Evolutionary conservation across 1,139 yeast species (phyloP).

Genomic region (Keqinozyma sinolaborantium): DNA sequence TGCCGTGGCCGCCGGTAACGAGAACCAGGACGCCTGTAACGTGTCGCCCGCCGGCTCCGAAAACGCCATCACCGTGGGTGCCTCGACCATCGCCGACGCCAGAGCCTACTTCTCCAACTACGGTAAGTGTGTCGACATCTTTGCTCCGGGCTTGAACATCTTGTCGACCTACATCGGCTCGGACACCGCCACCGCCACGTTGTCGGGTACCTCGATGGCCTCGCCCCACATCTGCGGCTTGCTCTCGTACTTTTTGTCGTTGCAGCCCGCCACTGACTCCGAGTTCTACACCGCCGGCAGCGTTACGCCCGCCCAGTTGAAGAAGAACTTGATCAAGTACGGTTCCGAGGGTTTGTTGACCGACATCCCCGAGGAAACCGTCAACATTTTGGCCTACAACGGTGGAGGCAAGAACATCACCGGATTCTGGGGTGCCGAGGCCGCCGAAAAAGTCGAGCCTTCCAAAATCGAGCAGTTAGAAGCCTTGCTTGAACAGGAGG

Average conservation of each 20-base stretch:
- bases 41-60: conserved; percentile 42
- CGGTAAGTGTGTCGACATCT: conserved; percentile 43
- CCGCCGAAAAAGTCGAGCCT: background rate
- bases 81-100: conserved; percentile 32
- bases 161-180: conserved; percentile 38
- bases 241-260: conserved; percentile 37
- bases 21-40: conserved; percentile 39
- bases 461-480: too few species aligned
- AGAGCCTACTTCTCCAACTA: conserved; percentile 42
- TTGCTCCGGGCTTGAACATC: conserved; percentile 44
- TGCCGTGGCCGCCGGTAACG: conserved; percentile 47
- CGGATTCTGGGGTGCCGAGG: conserved; percentile 56
- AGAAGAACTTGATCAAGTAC: conserved; percentile 32
- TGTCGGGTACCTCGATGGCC: conserved; percentile 47
- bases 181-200: conserved; percentile 27
- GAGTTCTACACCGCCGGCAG: conserved; percentile 47
- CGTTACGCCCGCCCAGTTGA: conserved; percentile 31
- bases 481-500: too few species aligned
- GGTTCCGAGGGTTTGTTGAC: conserved; percentile 31
- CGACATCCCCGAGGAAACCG: conserved; percentile 67
- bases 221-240: conserved; percentile 43
- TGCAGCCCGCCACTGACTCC: conserved; percentile 36
- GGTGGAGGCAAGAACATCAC: conserved; percentile 86
- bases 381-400: conserved; percentile 85
- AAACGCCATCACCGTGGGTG: conserved; percentile 44